Evolutionary conservation across 805 yeast species (phyloP), one percentile per base, ranked within the genome.

Genomic region (Citeromyces nyonsensis): DNA sequence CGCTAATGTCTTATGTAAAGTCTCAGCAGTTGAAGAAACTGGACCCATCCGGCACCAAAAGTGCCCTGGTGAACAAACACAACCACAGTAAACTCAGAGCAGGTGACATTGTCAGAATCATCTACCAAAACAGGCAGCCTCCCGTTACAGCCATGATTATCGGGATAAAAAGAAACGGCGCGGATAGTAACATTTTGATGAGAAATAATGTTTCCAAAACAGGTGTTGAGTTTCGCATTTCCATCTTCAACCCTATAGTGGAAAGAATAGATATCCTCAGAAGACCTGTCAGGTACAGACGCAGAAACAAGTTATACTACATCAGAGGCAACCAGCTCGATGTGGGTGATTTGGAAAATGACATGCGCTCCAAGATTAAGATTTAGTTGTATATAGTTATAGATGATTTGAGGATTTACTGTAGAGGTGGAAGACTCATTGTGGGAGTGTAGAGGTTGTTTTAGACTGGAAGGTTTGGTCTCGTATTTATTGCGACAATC

Each of bases 291-390:
- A 69, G 67, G 47, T 75, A 83, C 54, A 72, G 79, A 62, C 63
- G 66, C 39, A 73, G 94, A 69, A 72, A 73, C 57, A 88, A 83
- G 63, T 88, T 84, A 45, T 86, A 78, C 65, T 91, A 83, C 57
- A 79, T 91, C 48, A 79, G 95, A 59, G 78, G 69, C 53, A 64
- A 77, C 33, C 74, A 71, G 48, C 57, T 74, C 52, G 94, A 82
- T 53, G 86, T 77, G 32, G 77, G 73, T 40, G 85, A 78, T 49
- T 52, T 78, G 38, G 81, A 73, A 44, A 18, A 18, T 18, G 22
- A 18, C 22, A 18, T 18, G 22, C 22, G 22, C 7, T 18, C 22
- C 22, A 18, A 18, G 7, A 18, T 18, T 18, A 18, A 18, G 22
- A 18, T 18, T 18, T 18, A 18, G 22, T 18, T 18, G 22, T 18